A percentile compares a stretch with the other conserved stretches of the same genome.
phyloP scores from a whole-genome alignment of 768 basidiomycete genomes.

The Termitomyces sp. region DNA sequence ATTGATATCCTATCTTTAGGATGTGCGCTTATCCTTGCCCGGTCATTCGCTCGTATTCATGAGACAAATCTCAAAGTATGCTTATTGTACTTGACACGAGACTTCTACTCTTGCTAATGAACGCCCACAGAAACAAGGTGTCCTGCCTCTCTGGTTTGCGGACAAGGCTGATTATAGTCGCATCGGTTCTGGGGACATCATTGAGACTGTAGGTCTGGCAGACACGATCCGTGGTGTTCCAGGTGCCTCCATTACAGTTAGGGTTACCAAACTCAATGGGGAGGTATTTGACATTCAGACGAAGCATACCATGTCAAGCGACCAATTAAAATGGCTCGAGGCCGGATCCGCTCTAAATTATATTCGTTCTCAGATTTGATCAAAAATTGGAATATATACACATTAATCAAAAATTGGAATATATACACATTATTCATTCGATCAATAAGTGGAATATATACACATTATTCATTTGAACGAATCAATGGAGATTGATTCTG shows the following conservation, averaged over 20 bases:
- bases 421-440: slow-evolving; percentile 23
- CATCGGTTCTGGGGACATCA: slow-evolving; percentile 74
- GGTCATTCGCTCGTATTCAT: slow-evolving; percentile 97
- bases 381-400: background rate
- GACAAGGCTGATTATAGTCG: slow-evolving; percentile 81
- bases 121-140: slow-evolving; percentile 82
- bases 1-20: slow-evolving; percentile 35
- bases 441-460: background rate
- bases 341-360: slow-evolving; percentile 88
- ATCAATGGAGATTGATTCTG: background rate
- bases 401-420: background rate
- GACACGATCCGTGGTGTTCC: slow-evolving; percentile 51
- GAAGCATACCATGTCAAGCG: slow-evolving; percentile 84
- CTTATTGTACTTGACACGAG: background rate
- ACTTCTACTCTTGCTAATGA: slow-evolving; percentile 5
- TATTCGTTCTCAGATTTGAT: slow-evolving; percentile 59
- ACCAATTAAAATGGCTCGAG: slow-evolving; percentile 87
- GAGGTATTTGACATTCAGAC: slow-evolving; percentile 62
- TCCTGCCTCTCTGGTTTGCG: slow-evolving; percentile 91
- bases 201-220: slow-evolving; percentile 81
- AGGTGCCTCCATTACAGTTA: slow-evolving; percentile 43
- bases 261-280: slow-evolving; percentile 63
- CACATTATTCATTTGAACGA: background rate
- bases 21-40: slow-evolving; percentile 79
- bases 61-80: slow-evolving; percentile 92